These are phyloP conservation scores for Candida sojae DNA, from an alignment of 1,139 yeast genomes.

Conservation along the genomic window DNA sequence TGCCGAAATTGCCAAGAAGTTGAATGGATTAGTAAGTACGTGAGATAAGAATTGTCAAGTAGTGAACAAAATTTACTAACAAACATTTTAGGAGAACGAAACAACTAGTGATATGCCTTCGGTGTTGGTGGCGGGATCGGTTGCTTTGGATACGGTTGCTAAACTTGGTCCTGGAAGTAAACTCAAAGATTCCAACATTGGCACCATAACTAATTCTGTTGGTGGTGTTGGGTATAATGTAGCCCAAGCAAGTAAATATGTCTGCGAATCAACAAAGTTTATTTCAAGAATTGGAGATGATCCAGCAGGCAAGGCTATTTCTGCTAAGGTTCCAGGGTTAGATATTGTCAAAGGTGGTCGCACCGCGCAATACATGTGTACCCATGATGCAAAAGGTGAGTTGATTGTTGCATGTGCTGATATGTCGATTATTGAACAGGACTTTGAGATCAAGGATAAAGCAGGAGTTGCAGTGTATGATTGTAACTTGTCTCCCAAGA, in stretches of 20 bases:
- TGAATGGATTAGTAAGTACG: constrained; percentile 38
- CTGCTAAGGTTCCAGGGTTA: constrained; percentile 23
- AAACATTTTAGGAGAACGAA: neutral
- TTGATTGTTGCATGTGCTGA: constrained; percentile 81
- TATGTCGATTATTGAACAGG: constrained; percentile 65
- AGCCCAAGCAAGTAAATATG: constrained; percentile 51
- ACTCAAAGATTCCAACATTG: constrained; percentile 74
- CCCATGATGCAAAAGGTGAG: constrained; percentile 63
- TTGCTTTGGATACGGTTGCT: constrained; percentile 74
- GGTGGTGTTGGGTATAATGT: constrained; percentile 91
- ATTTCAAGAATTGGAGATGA: constrained; percentile 66
- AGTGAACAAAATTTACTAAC: neutral
- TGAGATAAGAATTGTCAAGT: neutral
- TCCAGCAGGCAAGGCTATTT: constrained; percentile 47
- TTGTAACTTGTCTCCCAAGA: constrained; percentile 59
- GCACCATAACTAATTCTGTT: constrained; percentile 52
- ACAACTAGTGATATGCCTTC: constrained; percentile 12
- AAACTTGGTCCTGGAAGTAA: constrained; percentile 29
- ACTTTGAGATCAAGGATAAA: constrained; percentile 40
- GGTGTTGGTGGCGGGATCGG: constrained; percentile 65
- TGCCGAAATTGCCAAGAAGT: constrained; percentile 61
- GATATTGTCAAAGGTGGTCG: constrained; percentile 19
- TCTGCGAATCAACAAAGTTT: constrained; percentile 35
- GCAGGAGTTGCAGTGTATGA: constrained; percentile 62
- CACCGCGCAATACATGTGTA: constrained; percentile 75